A percentile compares a stretch with the other conserved stretches of the same genome.
Evolutionary conservation across 495 filamentous ascomycete species (phyloP).

Genomic region (Podospora pseudopauciseta): DNA sequence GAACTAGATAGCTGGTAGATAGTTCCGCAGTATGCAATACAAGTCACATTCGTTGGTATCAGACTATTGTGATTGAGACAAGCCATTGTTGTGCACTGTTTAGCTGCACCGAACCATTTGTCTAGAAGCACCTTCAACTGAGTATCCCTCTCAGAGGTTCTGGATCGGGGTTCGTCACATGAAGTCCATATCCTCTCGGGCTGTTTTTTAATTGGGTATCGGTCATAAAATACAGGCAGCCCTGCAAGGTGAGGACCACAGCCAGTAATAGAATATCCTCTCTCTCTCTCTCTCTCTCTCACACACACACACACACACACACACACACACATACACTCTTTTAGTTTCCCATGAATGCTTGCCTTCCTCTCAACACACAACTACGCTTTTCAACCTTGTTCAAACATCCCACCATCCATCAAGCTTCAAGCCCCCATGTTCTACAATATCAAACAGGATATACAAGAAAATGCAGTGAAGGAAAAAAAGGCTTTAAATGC

Average conservation of each 20-base stretch:
- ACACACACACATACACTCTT: background rate
- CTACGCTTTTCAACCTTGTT: background rate
- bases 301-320: no score
- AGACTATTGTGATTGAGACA: no score
- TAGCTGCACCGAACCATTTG: no score
- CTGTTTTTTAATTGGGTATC: constrained; percentile 32
- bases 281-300: background rate
- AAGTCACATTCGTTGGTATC: no score
- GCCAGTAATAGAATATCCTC: constrained; percentile 9
- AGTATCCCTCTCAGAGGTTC: no score
- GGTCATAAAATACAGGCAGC: constrained; percentile 24
- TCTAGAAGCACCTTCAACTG: no score
- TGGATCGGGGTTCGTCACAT: no score
- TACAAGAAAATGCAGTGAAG: background rate
- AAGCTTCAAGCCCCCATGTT: background rate
- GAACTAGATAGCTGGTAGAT: no score
- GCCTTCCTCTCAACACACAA: background rate
- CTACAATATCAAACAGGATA: background rate
- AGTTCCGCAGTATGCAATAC: no score
- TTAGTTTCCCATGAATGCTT: background rate
- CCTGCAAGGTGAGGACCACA: background rate
- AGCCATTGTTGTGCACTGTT: no score
- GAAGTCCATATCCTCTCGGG: no score
- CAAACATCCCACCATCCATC: background rate
- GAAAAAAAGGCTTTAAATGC: background rate